Conservation (phyloP, 768 basidiomycete genomes). For the Xerocomus spinulosus region DNA sequence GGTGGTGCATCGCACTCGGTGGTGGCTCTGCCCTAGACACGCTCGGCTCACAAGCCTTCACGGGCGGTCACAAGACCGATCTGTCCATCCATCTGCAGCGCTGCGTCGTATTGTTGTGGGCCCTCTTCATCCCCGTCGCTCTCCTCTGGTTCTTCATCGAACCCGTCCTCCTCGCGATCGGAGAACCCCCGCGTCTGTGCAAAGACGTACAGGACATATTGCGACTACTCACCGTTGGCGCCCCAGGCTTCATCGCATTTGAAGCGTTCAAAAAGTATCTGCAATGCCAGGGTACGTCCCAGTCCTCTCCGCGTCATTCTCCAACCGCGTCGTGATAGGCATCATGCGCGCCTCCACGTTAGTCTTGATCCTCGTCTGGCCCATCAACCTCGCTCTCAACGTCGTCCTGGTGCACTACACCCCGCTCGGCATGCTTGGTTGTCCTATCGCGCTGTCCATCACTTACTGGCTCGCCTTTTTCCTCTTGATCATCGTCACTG, state of each 20-base stretch:
- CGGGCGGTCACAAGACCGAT: constrained; percentile 55
- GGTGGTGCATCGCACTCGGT: constrained; percentile 73
- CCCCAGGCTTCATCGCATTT: constrained; percentile 71
- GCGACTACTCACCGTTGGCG: constrained; percentile 58
- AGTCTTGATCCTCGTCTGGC: constrained; percentile 58
- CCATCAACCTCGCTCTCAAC: constrained; percentile 61
- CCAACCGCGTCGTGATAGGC: constrained; percentile 36
- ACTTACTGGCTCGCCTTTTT: constrained; percentile 68
- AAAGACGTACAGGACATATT: constrained; percentile 61
- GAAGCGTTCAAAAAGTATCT: constrained; percentile 77
- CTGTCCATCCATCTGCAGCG: constrained; percentile 70
- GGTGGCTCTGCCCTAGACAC: constrained; percentile 79
- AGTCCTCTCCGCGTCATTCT: neutral
- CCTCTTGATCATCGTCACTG: constrained; percentile 47
- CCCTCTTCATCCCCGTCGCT: constrained; percentile 58
- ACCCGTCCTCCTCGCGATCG: constrained; percentile 57
- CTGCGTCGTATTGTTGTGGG: constrained; percentile 60
- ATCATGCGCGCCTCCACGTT: constrained; percentile 71
- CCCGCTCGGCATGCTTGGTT: constrained; percentile 57
- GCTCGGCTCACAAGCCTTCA: constrained; percentile 73
- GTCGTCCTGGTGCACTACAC: constrained; percentile 62
- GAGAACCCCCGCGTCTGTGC: constrained; percentile 55
- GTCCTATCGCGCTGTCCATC: constrained; percentile 60
- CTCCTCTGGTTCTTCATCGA: constrained; percentile 61
- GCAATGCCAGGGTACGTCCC: constrained; percentile 63